Evolutionary conservation across 2,329 filamentous ascomycete species (phyloP).

Genomic region (Orbilia oligospora): DNA sequence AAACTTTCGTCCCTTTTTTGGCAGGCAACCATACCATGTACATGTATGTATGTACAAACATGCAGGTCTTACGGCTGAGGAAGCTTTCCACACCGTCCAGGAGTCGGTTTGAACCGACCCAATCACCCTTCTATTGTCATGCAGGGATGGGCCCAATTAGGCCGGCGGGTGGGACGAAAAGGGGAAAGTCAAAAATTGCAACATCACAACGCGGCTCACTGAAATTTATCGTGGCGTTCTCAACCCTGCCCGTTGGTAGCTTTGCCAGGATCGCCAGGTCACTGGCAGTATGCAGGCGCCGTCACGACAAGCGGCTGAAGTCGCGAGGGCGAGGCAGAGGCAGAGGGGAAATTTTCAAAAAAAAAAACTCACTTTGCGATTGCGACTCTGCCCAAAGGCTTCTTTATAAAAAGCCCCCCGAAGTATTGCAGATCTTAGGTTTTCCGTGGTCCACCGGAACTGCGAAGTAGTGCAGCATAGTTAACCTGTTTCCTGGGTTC

Average conservation of each 20-base stretch:
- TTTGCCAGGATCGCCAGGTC: conserved; percentile 15
- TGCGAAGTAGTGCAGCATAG: conserved; percentile 6
- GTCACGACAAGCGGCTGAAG: conserved; percentile 16
- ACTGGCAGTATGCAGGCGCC: conserved; percentile 11
- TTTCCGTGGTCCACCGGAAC: conserved; percentile 13
- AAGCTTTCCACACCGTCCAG: background rate
- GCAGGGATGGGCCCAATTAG: conserved; percentile 5
- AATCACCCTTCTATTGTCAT: background rate
- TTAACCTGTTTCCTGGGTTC: conserved; percentile 22
- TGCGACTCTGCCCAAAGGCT: background rate
- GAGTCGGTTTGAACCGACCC: conserved; percentile 22
- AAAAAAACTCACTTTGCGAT: background rate
- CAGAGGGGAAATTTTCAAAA: background rate
- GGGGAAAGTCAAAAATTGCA: conserved; percentile 34
- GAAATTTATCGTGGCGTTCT: conserved; percentile 11
- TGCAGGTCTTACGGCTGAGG: conserved; percentile 18
- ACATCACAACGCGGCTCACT: conserved; percentile 32
- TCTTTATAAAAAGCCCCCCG: conserved; percentile 15
- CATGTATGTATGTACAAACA: no score
- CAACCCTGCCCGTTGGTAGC: conserved; percentile 10
- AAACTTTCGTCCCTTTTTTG: conserved; percentile 20
- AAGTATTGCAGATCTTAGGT: background rate
- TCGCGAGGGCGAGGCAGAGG: background rate
- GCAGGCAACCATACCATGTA: conserved; percentile 26
- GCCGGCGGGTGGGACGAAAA: background rate